Evolutionary conservation across 176 grass and related monocot genomes (phyloP).

Genomic region (Rhynchospora breviuscula): DNA sequence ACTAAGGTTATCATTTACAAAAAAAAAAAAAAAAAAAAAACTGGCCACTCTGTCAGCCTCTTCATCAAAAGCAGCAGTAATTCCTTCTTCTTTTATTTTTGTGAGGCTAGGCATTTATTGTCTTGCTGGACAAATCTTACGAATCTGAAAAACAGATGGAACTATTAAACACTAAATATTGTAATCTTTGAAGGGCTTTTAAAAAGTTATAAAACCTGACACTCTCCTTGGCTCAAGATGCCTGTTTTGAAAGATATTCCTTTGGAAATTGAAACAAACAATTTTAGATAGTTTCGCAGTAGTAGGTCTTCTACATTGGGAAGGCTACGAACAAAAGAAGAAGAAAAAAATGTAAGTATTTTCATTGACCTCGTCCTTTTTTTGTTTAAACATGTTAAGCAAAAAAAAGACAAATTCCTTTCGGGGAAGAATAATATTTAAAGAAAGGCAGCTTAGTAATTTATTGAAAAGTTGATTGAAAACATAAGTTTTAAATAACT

Average conservation of each 20-base stretch:
- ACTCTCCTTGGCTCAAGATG: not conserved
- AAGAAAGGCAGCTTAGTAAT: not conserved
- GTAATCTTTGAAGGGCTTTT: not conserved
- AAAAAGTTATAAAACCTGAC: not conserved
- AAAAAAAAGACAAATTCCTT: not conserved
- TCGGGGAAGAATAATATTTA: not conserved
- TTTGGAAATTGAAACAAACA: conserved; percentile 20
- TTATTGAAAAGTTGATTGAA: not conserved
- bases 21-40: too few species aligned
- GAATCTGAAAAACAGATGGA: not conserved
- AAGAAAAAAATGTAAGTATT: not conserved
- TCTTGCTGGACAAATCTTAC: not conserved
- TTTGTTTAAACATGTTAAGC: not conserved
- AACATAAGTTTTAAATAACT: not conserved
- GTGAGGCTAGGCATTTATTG: not conserved
- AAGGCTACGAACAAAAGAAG: not conserved
- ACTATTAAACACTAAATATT: conserved; percentile 2
- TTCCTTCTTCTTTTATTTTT: not conserved
- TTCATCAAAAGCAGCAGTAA: not conserved
- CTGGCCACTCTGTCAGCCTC: not conserved
- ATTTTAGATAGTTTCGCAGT: not conserved
- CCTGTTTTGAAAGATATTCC: conserved; percentile 8
- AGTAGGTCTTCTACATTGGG: not conserved
- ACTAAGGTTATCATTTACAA: not conserved
- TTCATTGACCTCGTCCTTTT: not conserved